phyloP scores from a whole-genome alignment of 495 filamentous ascomycete genomes.

The Glonium stellatum region DNA sequence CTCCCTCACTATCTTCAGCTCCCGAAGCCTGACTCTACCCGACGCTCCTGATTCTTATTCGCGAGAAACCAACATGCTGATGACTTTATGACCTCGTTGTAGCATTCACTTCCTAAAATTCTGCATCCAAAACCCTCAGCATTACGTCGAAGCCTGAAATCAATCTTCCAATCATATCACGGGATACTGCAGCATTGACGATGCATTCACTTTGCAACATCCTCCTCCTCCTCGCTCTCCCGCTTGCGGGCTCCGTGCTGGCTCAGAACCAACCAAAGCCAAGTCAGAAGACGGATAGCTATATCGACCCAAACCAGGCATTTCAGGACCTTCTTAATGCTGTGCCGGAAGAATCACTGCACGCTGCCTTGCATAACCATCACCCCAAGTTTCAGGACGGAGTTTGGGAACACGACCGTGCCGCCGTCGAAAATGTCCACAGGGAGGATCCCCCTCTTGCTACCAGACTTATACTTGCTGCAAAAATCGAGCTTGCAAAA shows the following conservation, averaged over 20 bases:
- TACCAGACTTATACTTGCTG: slow-evolving; percentile 33
- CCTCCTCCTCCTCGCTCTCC: slow-evolving; percentile 26
- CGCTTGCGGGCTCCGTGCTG: slow-evolving; percentile 10
- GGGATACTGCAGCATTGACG: neutral
- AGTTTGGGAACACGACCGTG: slow-evolving; percentile 40
- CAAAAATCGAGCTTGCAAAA: slow-evolving; percentile 33
- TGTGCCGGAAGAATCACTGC: slow-evolving; percentile 37
- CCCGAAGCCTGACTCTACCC: neutral
- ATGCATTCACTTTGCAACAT: slow-evolving; percentile 30
- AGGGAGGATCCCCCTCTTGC: slow-evolving; percentile 40
- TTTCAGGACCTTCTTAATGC: slow-evolving; percentile 40
- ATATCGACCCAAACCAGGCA: slow-evolving; percentile 14
- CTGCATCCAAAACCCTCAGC: neutral
- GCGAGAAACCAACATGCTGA: slow-evolving; percentile 7
- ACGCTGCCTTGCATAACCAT: slow-evolving; percentile 39
- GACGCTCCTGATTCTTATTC: neutral
- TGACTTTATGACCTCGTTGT: neutral
- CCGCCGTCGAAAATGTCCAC: slow-evolving; percentile 40
- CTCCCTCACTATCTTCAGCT: neutral
- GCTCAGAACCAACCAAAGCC: slow-evolving; percentile 9
- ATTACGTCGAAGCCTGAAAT: neutral
- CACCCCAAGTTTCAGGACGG: slow-evolving; percentile 41
- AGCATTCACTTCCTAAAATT: neutral
- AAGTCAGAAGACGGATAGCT: slow-evolving; percentile 11
- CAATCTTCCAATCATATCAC: neutral